Percentiles rank a stretch among this genome's conserved stretches.
These are phyloP conservation scores for Penicillium macrosclerotiorum DNA, from an alignment of 495 filamentous ascomycete species.

Conservation along the genomic window DNA sequence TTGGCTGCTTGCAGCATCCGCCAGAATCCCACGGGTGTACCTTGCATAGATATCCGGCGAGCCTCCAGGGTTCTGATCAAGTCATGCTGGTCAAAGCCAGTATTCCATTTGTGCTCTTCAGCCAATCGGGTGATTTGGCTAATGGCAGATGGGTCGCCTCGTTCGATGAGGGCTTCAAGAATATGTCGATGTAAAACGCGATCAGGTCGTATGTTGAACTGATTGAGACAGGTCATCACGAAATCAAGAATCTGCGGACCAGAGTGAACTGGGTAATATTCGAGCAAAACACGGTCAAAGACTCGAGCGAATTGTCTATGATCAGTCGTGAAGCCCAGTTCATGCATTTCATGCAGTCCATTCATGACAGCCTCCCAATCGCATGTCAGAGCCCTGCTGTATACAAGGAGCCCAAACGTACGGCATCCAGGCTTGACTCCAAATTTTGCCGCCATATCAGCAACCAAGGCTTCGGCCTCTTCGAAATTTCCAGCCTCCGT, in stretches of 20 bases:
- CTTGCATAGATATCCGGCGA: constrained; percentile 32
- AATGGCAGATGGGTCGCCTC: constrained; percentile 33
- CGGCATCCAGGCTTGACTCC: constrained; percentile 33
- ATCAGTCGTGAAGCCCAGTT: constrained; percentile 29
- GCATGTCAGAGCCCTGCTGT: constrained; percentile 34
- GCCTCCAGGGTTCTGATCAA: constrained; percentile 27
- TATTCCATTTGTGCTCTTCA: constrained; percentile 32
- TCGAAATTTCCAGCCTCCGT: constrained; percentile 35
- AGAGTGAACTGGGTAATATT: constrained; percentile 41
- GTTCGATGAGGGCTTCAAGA: constrained; percentile 40
- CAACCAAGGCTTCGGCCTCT: constrained; percentile 37
- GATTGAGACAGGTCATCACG: constrained; percentile 32
- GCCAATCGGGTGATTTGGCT: constrained; percentile 26
- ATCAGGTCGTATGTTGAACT: constrained; percentile 39
- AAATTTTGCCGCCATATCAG: constrained; percentile 34
- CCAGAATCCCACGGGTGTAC: constrained; percentile 41
- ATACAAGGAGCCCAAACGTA: constrained; percentile 38
- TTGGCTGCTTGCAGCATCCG: constrained; percentile 45
- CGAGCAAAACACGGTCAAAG: constrained; percentile 46
- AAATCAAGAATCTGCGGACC: constrained; percentile 34
- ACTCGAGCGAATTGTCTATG: constrained; percentile 27
- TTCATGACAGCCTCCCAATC: constrained; percentile 43
- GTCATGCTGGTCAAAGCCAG: constrained; percentile 25
- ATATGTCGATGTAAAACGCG: constrained; percentile 42
- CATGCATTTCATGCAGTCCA: constrained; percentile 39